Percentiles rank a stretch among this genome's conserved stretches.
phyloP scores from a whole-genome alignment of 495 filamentous ascomycete species.

The Amphirosellinia nigrospora region DNA sequence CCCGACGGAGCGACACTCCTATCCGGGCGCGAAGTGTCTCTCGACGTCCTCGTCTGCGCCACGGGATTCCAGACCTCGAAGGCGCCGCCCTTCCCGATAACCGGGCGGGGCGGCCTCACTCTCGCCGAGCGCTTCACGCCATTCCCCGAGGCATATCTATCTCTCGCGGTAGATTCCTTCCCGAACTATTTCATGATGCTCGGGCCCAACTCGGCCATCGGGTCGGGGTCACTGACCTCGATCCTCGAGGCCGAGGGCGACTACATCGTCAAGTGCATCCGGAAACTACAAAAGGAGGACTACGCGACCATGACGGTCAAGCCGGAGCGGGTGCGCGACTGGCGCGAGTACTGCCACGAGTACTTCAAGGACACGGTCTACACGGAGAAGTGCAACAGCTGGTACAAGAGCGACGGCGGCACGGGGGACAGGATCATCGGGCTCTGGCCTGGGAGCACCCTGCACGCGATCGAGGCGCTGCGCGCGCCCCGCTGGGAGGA shows the following conservation, averaged over 20 bases:
- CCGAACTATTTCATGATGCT: constrained; percentile 71
- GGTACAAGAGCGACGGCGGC: constrained; percentile 62
- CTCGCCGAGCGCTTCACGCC: constrained; percentile 54
- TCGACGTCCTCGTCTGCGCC: constrained; percentile 68
- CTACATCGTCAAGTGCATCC: constrained; percentile 67
- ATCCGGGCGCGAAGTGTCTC: constrained; percentile 48
- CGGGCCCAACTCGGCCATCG: constrained; percentile 64
- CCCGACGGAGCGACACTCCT: constrained; percentile 54
- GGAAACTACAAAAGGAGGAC: constrained; percentile 71
- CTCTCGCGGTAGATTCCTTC: constrained; percentile 66
- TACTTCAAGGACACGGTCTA: constrained; percentile 71
- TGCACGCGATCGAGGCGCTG: constrained; percentile 52
- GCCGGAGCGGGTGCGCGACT: constrained; percentile 66
- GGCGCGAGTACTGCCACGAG: constrained; percentile 62
- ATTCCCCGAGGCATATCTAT: constrained; percentile 68
- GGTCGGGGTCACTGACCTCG: constrained; percentile 60
- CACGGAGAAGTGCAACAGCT: constrained; percentile 70
- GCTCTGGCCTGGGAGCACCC: constrained; percentile 51
- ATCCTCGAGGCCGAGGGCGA: constrained; percentile 65
- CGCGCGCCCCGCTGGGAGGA: constrained; percentile 54
- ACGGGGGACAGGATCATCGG: constrained; percentile 44
- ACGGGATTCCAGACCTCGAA: constrained; percentile 69
- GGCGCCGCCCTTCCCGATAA: constrained; percentile 65
- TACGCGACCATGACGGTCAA: constrained; percentile 61
- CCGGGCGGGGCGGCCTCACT: constrained; percentile 56